A percentile compares a stretch with the other conserved stretches of the same genome.
phyloP scores from a whole-genome alignment of 208 protist genomes.

The Wallacemonas sp. region DNA sequence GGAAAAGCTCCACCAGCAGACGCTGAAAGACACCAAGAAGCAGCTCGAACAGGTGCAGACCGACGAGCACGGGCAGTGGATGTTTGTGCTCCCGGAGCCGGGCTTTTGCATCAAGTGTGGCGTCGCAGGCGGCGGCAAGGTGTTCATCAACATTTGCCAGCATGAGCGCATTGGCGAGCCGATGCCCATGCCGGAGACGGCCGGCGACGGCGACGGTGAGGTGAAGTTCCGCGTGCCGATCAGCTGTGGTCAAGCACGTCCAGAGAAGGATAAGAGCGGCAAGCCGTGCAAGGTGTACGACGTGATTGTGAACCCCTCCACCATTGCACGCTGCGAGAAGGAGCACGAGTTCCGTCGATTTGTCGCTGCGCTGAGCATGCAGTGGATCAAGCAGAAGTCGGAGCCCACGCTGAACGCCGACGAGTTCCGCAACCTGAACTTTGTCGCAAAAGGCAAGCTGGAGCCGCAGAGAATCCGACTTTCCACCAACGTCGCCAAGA shows the following conservation, averaged over 20 bases:
- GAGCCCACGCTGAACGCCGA: constrained; percentile 89
- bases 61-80: constrained; percentile 90
- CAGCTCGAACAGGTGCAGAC: constrained; percentile 84
- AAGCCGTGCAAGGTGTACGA: constrained; percentile 91
- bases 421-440: constrained; percentile 87
- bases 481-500: constrained; percentile 31
- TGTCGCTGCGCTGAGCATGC: constrained; percentile 85
- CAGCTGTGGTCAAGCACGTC: constrained; percentile 84
- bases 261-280: constrained; percentile 82
- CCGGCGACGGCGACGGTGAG: constrained; percentile 50
- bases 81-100: constrained; percentile 79
- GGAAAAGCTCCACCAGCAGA: constrained; percentile 61
- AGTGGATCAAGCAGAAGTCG: constrained; percentile 91
- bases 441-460: constrained; percentile 83
- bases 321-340: constrained; percentile 60
- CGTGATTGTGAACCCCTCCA: constrained; percentile 87
- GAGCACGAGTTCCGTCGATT: constrained; percentile 89
- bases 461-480: constrained; percentile 90
- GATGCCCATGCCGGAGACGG: constrained; percentile 61
- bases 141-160: constrained; percentile 92
- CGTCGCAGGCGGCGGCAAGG: constrained; percentile 60
- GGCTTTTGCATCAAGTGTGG: constrained; percentile 89
- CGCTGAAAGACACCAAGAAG: constrained; percentile 52
- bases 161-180: constrained; percentile 87
- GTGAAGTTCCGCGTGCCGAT: constrained; percentile 84